Evolutionary conservation across 2,329 filamentous ascomycete genomes (phyloP), one percentile per base, ranked within the genome.

Genomic region (Alternaria sp.): DNA sequence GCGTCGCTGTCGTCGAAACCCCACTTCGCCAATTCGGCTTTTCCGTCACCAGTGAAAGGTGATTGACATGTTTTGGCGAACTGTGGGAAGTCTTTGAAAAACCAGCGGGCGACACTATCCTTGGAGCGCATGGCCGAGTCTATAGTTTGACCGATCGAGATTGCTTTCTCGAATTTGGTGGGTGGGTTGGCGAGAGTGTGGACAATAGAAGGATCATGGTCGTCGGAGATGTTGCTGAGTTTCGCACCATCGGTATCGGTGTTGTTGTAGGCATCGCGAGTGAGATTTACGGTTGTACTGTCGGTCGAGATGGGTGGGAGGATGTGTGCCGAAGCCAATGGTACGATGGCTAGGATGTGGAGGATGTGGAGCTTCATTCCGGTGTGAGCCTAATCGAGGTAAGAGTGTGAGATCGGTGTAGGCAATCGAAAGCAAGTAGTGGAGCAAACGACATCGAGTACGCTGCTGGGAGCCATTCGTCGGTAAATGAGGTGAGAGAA

Each of bases 1-100:
- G 34, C 42, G 3, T 57, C 55, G 22, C 46, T 56, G 24, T 66
- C 59, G 1, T 65, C 54, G 41, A 61, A 66, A 1, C 62, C 64
- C 62, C 64, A 66, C 8, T 41, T 56, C 11, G 30, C 49, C 1
- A 66, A 18, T 11, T 65, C 57, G 2, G 54, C 61, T 6, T 54
- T 51, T 1, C 55, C 58, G 22, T 61, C 58, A 3, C 61, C 61
- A 1, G 57, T 59, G 14, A 57, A 63, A 0, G 58, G 58, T 5
- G 53, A 57, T 5, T 63, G 61, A 5, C 54, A 61, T 0, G 61
- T 63, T 5, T 48, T 44, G 0, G 41, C 38, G 24, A 53, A 61
- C 7, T 58, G 52, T 0, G 61, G 61, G 7, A 55, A 55, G 18
- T 55, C 39, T 16, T 61, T 63, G 51, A 57, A 63, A 51, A 63